A percentile compares a stretch with the other conserved stretches of the same genome.
Evolutionary conservation across 2,329 filamentous ascomycete genomes (phyloP).

Genomic region (Cladosporium phlei): DNA sequence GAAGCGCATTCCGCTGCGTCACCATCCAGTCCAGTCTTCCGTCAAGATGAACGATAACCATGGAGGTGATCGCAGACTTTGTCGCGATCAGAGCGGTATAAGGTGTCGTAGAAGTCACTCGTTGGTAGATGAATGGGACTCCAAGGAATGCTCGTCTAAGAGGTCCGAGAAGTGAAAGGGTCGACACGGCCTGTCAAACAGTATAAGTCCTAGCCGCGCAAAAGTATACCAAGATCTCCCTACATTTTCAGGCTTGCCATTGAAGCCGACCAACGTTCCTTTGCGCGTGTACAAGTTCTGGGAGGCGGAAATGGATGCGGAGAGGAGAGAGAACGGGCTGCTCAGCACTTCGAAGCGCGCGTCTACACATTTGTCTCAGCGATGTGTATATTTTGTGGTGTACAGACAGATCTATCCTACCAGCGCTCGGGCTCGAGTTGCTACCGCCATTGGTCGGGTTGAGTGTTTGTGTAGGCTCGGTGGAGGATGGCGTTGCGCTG

Average conservation of each 20-base stretch:
- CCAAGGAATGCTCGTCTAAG: slow-evolving; percentile 73
- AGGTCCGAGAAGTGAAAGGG: slow-evolving; percentile 79
- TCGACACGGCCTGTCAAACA: slow-evolving; percentile 68
- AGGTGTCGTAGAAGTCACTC: slow-evolving; percentile 78
- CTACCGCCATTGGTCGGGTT: slow-evolving; percentile 25
- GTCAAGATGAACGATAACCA: slow-evolving; percentile 83
- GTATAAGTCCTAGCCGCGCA: slow-evolving; percentile 8
- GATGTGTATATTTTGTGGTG: not conserved
- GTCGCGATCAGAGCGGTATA: slow-evolving; percentile 85
- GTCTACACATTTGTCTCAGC: slow-evolving; percentile 53
- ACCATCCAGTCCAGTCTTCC: slow-evolving; percentile 95
- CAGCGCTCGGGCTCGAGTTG: slow-evolving; percentile 16
- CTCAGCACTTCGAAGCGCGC: slow-evolving; percentile 92
- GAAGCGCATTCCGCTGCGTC: slow-evolving; percentile 74
- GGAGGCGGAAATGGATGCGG: slow-evolving; percentile 85
- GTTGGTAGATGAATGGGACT: slow-evolving; percentile 92
- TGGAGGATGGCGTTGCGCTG: slow-evolving; percentile 39
- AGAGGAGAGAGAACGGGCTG: slow-evolving; percentile 86
- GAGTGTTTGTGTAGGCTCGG: slow-evolving; percentile 35
- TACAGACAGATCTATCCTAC: slow-evolving; percentile 14
- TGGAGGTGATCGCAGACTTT: slow-evolving; percentile 78
- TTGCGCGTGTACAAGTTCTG: slow-evolving; percentile 89
- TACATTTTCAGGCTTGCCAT: slow-evolving; percentile 87
- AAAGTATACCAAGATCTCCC: not conserved
- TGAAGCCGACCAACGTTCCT: slow-evolving; percentile 84